These are phyloP conservation scores for Coemansia sp. DNA, from an alignment of 192 early-diverging fungal species.

Conservation along the genomic window DNA sequence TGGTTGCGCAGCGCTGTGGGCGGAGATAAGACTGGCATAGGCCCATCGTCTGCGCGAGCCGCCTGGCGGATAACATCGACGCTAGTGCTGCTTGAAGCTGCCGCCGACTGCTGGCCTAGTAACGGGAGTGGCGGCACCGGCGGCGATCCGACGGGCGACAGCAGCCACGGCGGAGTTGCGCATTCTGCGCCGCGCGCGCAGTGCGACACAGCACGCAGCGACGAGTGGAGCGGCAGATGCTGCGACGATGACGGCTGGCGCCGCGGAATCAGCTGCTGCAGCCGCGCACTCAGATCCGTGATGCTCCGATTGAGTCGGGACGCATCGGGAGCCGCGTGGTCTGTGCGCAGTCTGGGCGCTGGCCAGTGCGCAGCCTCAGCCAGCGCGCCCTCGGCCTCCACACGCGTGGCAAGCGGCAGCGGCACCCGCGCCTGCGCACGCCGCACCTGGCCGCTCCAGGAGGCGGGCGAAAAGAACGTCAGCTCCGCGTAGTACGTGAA, in stretches of 20 bases:
- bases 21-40: not conserved
- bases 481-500: conserved; percentile 37
- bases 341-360: not conserved
- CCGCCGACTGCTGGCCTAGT: not conserved
- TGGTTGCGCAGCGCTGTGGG: not conserved
- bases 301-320: conserved; percentile 21
- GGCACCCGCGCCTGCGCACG: conserved; percentile 23
- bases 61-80: not conserved
- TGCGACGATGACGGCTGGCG: conserved; percentile 12
- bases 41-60: no score
- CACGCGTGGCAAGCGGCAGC: conserved; percentile 32
- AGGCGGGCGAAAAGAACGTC: conserved; percentile 17
- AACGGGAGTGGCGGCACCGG: not conserved
- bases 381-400: conserved; percentile 12
- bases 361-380: not conserved
- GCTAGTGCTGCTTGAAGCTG: not conserved
- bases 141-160: not conserved
- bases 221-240: not conserved
- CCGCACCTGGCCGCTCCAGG: conserved; percentile 34
- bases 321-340: not conserved
- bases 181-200: not conserved
- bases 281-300: conserved; percentile 28
- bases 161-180: not conserved
- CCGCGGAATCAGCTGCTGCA: conserved; percentile 52
- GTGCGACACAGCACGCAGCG: conserved; percentile 2